Conservation (phyloP, 768 basidiomycete genomes). For the Calvatia gigantea region DNA sequence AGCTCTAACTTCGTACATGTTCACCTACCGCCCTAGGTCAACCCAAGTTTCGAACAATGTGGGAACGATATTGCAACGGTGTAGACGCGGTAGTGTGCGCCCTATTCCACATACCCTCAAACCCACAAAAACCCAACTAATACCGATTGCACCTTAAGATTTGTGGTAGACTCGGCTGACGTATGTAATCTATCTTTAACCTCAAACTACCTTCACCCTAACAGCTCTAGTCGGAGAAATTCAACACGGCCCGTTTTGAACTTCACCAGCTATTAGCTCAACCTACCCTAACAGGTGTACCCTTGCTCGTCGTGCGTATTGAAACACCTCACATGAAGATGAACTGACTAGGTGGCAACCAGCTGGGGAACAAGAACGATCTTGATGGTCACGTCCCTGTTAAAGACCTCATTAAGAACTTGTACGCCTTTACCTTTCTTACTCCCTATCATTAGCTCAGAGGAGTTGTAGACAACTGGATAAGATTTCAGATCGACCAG, state of each 20-base stretch:
- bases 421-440: conserved; percentile 43
- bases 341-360: not conserved
- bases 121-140: not conserved
- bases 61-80: conserved; percentile 92
- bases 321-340: not conserved
- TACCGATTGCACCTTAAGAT: conserved; percentile 42
- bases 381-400: conserved; percentile 71
- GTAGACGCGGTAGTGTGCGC: conserved; percentile 89
- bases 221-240: conserved; percentile 61
- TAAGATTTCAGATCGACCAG: conserved; percentile 74
- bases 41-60: conserved; percentile 92
- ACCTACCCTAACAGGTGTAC: conserved; percentile 63
- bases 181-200: conserved; percentile 40
- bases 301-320: conserved; percentile 72
- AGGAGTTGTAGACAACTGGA: conserved; percentile 56
- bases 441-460: not conserved
- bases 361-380: conserved; percentile 96
- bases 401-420: conserved; percentile 75
- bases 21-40: conserved; percentile 54
- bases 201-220: not conserved
- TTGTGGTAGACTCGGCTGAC: conserved; percentile 90
- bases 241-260: conserved; percentile 81
- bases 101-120: not conserved
- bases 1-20: not conserved
- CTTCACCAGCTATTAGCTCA: conserved; percentile 76